phyloP scores from a whole-genome alignment of 495 filamentous ascomycete species.

The Penicillium robsamsonii region DNA sequence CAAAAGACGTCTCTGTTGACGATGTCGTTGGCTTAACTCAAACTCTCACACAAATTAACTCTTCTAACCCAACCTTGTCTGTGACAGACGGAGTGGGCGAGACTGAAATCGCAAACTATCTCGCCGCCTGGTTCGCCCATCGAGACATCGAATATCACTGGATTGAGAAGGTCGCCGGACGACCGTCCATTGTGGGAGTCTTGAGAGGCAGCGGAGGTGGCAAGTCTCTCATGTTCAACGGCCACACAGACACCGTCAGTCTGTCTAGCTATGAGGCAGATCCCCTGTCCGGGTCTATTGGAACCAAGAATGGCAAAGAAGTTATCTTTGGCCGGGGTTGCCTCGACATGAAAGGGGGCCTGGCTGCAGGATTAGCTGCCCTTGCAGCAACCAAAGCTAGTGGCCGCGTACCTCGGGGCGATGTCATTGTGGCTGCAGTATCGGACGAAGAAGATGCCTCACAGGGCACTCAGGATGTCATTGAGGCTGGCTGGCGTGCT shows the following conservation, averaged over 20 bases:
- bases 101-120: slow-evolving; percentile 38
- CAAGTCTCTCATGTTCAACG: slow-evolving; percentile 49
- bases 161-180: slow-evolving; percentile 38
- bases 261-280: slow-evolving; percentile 42
- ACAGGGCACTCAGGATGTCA: slow-evolving; percentile 43
- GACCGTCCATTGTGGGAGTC: slow-evolving; percentile 49
- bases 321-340: slow-evolving; percentile 43
- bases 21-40: slow-evolving; percentile 38
- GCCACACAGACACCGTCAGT: slow-evolving; percentile 50
- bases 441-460: slow-evolving; percentile 49
- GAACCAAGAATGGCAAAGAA: slow-evolving; percentile 30
- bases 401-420: slow-evolving; percentile 29
- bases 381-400: slow-evolving; percentile 31
- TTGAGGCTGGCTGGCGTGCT: slow-evolving; percentile 48
- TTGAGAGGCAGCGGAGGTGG: slow-evolving; percentile 42
- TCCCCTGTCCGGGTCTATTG: slow-evolving; percentile 38
- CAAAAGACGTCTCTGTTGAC: slow-evolving; percentile 34
- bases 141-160: slow-evolving; percentile 46
- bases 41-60: slow-evolving; percentile 42
- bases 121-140: slow-evolving; percentile 45
- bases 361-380: slow-evolving; percentile 42
- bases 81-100: slow-evolving; percentile 40
- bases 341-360: slow-evolving; percentile 49
- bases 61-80: slow-evolving; percentile 44
- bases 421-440: slow-evolving; percentile 48